Percentiles rank a stretch among this genome's conserved stretches.
Conservation (phyloP, 495 filamentous ascomycete genomes). For the Neurospora sp. region DNA sequence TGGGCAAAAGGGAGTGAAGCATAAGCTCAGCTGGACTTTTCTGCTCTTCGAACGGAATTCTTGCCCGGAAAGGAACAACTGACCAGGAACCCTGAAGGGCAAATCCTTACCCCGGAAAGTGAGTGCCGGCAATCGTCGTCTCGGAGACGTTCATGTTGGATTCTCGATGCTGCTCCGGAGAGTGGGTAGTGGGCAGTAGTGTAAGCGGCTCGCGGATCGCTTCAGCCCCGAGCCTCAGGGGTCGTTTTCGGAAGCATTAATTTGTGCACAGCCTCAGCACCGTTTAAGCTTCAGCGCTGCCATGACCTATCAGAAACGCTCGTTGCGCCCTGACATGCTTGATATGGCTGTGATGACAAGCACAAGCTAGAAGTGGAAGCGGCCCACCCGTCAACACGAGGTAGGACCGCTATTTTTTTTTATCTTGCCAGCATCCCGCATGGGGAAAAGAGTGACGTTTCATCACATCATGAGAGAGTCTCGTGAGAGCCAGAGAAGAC, state of each 20-base stretch:
- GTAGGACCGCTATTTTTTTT: neutral
- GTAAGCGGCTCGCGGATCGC: neutral
- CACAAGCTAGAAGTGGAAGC: neutral
- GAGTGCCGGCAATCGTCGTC: neutral
- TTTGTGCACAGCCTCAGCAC: conserved; percentile 17
- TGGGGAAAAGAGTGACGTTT: neutral
- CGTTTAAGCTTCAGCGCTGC: conserved; percentile 6
- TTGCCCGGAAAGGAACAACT: neutral
- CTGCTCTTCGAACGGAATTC: neutral
- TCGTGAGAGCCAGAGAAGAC: neutral
- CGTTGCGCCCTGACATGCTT: neutral
- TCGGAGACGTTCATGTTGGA: neutral
- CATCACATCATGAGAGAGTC: neutral
- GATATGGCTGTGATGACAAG: neutral
- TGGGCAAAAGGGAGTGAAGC: neutral
- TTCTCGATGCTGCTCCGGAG: neutral
- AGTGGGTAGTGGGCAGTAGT: neutral
- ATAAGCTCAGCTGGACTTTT: neutral
- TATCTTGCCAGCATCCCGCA: neutral
- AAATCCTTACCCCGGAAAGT: neutral
- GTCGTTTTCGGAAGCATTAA: neutral
- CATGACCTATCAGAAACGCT: conserved; percentile 9
- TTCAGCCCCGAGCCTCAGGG: neutral
- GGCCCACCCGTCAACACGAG: neutral
- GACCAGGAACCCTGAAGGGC: neutral